phyloP scores from a whole-genome alignment of 1,284 basidiomycete species.

The Gomphus bonarii region DNA sequence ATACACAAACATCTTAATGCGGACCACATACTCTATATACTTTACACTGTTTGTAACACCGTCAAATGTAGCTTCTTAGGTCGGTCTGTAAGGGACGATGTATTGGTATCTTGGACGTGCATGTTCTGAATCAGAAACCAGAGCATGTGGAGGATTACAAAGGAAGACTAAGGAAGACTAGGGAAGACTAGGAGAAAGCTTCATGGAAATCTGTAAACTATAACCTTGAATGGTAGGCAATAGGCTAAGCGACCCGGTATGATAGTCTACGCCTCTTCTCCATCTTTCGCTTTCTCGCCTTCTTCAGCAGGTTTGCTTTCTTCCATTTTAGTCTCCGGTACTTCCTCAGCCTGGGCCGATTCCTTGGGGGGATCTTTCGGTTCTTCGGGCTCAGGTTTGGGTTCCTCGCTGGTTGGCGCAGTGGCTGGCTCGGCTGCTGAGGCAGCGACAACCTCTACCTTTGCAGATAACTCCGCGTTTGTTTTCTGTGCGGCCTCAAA shows the following conservation, averaged over 20 bases:
- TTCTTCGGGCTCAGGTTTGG: conserved; percentile 12
- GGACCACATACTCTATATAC: no score
- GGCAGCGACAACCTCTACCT: conserved; percentile 19
- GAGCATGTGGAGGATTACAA: neutral
- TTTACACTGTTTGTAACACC: neutral
- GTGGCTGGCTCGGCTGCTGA: conserved; percentile 17
- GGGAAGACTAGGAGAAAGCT: neutral
- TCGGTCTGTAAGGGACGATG: neutral
- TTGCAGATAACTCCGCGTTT: conserved; percentile 42
- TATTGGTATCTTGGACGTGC: neutral
- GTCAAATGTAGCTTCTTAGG: neutral
- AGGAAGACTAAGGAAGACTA: neutral
- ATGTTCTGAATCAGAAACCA: neutral
- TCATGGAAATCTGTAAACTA: neutral
- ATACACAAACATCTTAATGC: neutral
- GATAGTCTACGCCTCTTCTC: conserved; percentile 13
- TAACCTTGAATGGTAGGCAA: neutral
- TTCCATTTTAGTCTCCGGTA: conserved; percentile 19
- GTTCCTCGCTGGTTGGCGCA: conserved; percentile 11
- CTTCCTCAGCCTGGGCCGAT: conserved; percentile 19
- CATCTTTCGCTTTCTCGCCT: conserved; percentile 20
- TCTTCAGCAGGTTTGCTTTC: conserved; percentile 24
- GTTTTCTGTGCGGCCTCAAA: conserved; percentile 78
- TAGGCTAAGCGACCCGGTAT: neutral
- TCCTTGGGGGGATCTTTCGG: conserved; percentile 10